phyloP scores from a whole-genome alignment of 2,329 filamentous ascomycete genomes.

The Leptographium wingfieldii region DNA sequence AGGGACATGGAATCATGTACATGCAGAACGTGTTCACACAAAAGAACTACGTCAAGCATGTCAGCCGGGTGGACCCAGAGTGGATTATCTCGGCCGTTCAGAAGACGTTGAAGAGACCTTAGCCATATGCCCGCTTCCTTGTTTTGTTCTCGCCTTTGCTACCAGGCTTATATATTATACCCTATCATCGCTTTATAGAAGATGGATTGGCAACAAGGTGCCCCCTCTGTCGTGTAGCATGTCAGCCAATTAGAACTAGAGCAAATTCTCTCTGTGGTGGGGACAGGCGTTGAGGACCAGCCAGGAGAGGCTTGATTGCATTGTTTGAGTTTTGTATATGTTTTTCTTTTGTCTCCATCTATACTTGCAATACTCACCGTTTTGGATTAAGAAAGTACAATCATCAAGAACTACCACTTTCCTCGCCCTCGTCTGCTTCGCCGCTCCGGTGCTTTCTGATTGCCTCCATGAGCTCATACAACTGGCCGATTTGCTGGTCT shows the following conservation, averaged over 20 bases:
- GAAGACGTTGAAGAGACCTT: neutral
- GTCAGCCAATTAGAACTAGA: no score
- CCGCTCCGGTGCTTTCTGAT: constrained; percentile 37
- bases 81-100: constrained; percentile 40
- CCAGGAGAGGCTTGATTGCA: neutral
- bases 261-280: no score
- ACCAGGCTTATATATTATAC: neutral
- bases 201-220: no score
- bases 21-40: constrained; percentile 53
- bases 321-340: neutral
- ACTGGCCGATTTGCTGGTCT: constrained; percentile 88
- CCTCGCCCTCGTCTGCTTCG: neutral
- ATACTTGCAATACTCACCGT: neutral
- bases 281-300: neutral
- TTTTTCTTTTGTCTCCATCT: neutral
- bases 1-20: constrained; percentile 56
- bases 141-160: neutral
- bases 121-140: neutral
- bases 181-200: neutral
- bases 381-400: neutral
- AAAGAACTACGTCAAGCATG: constrained; percentile 55
- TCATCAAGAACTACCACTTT: neutral
- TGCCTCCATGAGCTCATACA: constrained; percentile 87
- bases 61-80: constrained; percentile 45
- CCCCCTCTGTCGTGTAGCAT: no score